These are phyloP conservation scores for Kodamaea alishanica DNA, from an alignment of 1,139 yeast species.

Conservation along the genomic window DNA sequence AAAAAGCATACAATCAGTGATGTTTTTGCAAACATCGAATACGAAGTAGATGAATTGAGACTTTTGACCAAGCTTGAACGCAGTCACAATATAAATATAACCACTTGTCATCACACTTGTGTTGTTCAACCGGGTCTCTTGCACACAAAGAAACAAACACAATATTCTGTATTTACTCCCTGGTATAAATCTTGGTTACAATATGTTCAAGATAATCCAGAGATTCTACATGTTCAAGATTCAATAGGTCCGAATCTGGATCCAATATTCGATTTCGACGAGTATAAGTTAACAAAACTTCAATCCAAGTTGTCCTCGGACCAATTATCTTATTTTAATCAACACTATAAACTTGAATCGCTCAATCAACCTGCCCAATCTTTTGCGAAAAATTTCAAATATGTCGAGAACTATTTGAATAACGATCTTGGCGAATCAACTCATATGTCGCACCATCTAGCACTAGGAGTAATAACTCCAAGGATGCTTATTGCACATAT, in stretches of 20 bases:
- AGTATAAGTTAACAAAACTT: background rate
- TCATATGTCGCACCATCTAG: constrained; percentile 42
- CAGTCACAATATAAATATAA: constrained; percentile 19
- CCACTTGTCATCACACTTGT: constrained; percentile 44
- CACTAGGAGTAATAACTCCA: constrained; percentile 46
- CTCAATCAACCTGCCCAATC: constrained; percentile 34
- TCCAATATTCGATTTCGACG: no score
- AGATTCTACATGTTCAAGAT: constrained; percentile 1
- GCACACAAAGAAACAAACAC: constrained; percentile 42
- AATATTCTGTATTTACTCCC: constrained; percentile 51
- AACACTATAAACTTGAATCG: constrained; percentile 30
- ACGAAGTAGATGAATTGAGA: constrained; percentile 51
- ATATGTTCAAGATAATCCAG: constrained; percentile 16
- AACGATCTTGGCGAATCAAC: constrained; percentile 30
- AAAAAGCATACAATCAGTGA: constrained; percentile 25
- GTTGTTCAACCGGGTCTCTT: constrained; percentile 44
- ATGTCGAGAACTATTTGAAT: constrained; percentile 18
- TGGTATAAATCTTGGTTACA: constrained; percentile 49
- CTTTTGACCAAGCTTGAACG: constrained; percentile 26
- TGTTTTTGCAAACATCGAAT: constrained; percentile 42
- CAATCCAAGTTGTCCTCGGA: constrained; percentile 1
- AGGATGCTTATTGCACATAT: constrained; percentile 33
- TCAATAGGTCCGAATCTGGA: background rate
- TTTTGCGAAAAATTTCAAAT: constrained; percentile 24
- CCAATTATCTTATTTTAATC: constrained; percentile 14